Percentiles rank a stretch among this genome's conserved stretches.
Conservation (phyloP, 345 rosid genomes). For the Rhizophora mangle region DNA sequence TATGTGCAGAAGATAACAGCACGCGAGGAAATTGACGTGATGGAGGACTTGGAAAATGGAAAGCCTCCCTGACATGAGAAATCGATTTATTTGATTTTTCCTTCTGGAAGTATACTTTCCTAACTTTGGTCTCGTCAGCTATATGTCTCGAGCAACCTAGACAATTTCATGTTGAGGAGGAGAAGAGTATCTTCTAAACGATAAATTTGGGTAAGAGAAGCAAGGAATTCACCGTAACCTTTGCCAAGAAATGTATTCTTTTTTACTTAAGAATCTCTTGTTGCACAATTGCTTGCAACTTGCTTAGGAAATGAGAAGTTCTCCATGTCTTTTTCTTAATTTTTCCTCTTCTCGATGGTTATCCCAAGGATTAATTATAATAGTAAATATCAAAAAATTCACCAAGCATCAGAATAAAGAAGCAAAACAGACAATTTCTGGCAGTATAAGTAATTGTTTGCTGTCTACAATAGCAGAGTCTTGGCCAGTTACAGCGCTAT, state of each 20-base stretch:
- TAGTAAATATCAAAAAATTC: not conserved
- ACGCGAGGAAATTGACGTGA: conserved; percentile 71
- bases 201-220: conserved; percentile 8
- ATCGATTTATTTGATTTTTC: not conserved
- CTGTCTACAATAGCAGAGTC: not conserved
- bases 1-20: conserved; percentile 92
- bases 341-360: not conserved
- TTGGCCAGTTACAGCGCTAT: not conserved
- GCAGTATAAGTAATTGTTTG: not conserved
- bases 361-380: not conserved
- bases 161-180: conserved; percentile 4
- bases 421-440: not conserved
- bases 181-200: conserved; percentile 10
- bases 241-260: conserved; percentile 32
- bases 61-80: conserved; percentile 32
- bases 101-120: conserved; percentile 12
- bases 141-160: conserved; percentile 12
- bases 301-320: conserved; percentile 20
- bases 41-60: conserved; percentile 60
- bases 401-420: not conserved
- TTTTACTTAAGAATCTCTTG: conserved; percentile 25
- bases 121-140: conserved; percentile 17
- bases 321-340: not conserved
- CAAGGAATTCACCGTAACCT: conserved; percentile 27
- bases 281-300: conserved; percentile 1